Percentiles rank a stretch among this genome's conserved stretches.
phyloP scores from a whole-genome alignment of 192 early-diverging fungal species.

The Backusella mclennaniae region DNA sequence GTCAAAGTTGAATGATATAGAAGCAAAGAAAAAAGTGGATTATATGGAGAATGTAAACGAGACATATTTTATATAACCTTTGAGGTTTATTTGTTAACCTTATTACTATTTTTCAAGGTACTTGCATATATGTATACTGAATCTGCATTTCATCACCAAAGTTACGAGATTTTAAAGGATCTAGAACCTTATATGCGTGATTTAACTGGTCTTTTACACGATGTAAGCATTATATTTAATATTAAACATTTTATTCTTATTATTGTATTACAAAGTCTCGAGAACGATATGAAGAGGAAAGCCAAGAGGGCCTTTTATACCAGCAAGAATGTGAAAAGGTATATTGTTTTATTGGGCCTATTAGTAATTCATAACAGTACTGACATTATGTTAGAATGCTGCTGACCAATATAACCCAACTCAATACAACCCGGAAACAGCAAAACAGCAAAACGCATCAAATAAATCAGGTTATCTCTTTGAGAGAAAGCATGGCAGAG shows the following conservation, averaged over 20 bases:
- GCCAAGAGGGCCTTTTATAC: constrained; percentile 19
- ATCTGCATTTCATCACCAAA: constrained; percentile 80
- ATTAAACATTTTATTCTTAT: background rate
- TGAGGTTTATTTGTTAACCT: constrained; percentile 17
- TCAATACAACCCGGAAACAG: constrained; percentile 11
- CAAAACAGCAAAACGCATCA: background rate
- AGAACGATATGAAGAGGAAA: constrained; percentile 35
- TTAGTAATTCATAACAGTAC: background rate
- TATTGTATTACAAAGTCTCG: constrained; percentile 18
- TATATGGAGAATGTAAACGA: constrained; percentile 61
- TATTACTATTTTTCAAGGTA: constrained; percentile 37
- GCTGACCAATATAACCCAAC: constrained; percentile 15
- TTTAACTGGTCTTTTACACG: constrained; percentile 57
- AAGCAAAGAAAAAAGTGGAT: constrained; percentile 74
- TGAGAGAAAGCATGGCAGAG: constrained; percentile 69
- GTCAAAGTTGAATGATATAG: constrained; percentile 69
- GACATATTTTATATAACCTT: background rate
- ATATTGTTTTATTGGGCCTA: background rate
- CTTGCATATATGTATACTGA: constrained; percentile 82
- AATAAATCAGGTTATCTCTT: constrained; percentile 71
- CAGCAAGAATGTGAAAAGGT: constrained; percentile 35
- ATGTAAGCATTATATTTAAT: constrained; percentile 30
- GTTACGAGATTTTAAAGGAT: constrained; percentile 75
- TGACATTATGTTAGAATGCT: background rate
- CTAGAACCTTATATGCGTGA: constrained; percentile 81